phyloP scores from a whole-genome alignment of 2,329 filamentous ascomycete species.

The Alternaria incomplexa region DNA sequence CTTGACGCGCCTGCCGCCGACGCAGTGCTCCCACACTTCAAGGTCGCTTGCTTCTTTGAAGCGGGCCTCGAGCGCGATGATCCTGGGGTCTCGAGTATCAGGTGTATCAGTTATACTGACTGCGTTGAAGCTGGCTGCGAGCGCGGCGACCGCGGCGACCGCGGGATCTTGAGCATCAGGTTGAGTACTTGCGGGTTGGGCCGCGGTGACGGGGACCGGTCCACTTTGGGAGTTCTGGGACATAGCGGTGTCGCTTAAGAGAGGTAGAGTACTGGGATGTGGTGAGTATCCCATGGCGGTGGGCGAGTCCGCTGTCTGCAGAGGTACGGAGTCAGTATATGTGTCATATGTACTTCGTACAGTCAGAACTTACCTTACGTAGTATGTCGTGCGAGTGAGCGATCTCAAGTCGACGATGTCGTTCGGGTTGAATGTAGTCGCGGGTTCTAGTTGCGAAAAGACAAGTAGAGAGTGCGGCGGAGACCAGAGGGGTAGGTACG shows the following conservation, averaged over 20 bases:
- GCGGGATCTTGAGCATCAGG: background rate
- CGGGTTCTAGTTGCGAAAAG: background rate
- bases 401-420: background rate
- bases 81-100: background rate
- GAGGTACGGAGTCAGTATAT: background rate
- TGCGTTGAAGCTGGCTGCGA: background rate
- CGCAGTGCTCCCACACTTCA: conserved; percentile 6
- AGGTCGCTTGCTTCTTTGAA: conserved; percentile 9
- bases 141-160: background rate
- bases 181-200: background rate
- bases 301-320: background rate
- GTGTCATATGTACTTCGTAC: background rate
- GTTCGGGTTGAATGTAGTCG: background rate
- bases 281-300: background rate
- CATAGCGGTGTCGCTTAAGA: background rate
- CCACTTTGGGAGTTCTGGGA: background rate
- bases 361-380: background rate
- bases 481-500: background rate
- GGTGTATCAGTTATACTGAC: background rate
- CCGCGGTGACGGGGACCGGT: background rate
- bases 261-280: background rate
- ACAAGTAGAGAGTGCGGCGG: background rate
- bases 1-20: background rate
- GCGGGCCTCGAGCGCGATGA: background rate
- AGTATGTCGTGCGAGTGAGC: background rate